Percentiles rank a stretch among this genome's conserved stretches.
phyloP scores from a whole-genome alignment of 2,329 filamentous ascomycete species.

The Bipolaris zeicola region DNA sequence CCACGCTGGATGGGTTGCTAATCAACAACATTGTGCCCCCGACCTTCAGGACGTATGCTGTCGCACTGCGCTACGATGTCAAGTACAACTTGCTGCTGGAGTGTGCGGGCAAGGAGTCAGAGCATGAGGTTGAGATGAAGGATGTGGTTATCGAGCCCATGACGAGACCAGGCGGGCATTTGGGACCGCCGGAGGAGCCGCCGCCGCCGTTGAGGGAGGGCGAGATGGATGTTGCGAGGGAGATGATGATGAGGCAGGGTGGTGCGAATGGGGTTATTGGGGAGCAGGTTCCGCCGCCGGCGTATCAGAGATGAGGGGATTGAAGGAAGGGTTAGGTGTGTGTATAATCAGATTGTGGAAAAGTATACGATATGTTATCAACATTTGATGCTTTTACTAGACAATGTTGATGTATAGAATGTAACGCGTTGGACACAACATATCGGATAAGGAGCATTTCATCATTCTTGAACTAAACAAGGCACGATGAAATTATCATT shows the following conservation, averaged over 20 bases:
- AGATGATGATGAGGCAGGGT: slow-evolving; percentile 1
- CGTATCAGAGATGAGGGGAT: slow-evolving; percentile 7
- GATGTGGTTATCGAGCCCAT: slow-evolving; percentile 24
- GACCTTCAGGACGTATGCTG: slow-evolving; percentile 26
- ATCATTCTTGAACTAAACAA: background rate
- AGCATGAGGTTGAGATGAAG: slow-evolving; percentile 21
- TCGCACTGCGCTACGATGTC: slow-evolving; percentile 24
- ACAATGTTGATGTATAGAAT: background rate
- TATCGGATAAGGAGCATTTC: background rate
- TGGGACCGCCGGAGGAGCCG: slow-evolving; percentile 21
- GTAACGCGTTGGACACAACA: background rate
- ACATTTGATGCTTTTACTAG: background rate
- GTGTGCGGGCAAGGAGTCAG: slow-evolving; percentile 26
- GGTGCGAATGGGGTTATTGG: background rate
- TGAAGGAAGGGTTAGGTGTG: no score
- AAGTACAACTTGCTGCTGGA: slow-evolving; percentile 25
- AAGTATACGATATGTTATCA: no score
- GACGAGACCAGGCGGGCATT: slow-evolving; percentile 22
- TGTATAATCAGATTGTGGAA: background rate
- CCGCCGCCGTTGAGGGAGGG: slow-evolving; percentile 11
- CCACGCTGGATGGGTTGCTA: slow-evolving; percentile 14
- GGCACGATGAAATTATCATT: background rate
- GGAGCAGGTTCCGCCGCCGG: slow-evolving; percentile 7
- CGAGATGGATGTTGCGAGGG: slow-evolving; percentile 5
- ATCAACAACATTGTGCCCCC: slow-evolving; percentile 25